A percentile compares a stretch with the other conserved stretches of the same genome.
phyloP scores from a whole-genome alignment of 2,329 filamentous ascomycete genomes.

The Ophiocordyceps australis region DNA sequence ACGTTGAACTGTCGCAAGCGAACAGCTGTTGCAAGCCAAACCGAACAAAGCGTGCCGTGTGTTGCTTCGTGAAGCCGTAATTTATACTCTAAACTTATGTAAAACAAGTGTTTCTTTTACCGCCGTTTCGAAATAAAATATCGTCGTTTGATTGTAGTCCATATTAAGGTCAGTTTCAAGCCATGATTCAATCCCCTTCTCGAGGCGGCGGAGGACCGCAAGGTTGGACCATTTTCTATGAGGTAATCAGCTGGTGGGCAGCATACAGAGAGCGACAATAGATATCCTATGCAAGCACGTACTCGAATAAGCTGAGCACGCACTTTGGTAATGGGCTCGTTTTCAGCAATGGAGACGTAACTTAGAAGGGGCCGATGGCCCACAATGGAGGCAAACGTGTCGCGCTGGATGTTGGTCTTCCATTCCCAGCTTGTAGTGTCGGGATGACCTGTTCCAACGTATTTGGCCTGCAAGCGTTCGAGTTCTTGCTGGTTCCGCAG shows the following conservation, averaged over 20 bases:
- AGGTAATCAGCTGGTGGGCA: conserved; percentile 1
- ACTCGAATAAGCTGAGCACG: conserved; percentile 64
- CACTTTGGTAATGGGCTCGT: conserved; percentile 66
- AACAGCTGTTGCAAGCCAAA: too few species aligned
- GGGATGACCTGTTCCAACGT: conserved; percentile 87
- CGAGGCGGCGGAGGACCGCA: conserved; percentile 37
- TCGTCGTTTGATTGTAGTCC: too few species aligned
- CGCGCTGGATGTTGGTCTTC: conserved; percentile 87
- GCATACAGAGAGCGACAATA: neutral
- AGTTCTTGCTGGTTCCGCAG: conserved; percentile 95
- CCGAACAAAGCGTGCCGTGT: too few species aligned
- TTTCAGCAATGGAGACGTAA: conserved; percentile 80
- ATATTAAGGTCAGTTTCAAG: neutral
- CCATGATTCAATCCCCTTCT: conserved; percentile 21
- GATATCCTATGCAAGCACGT: conserved; percentile 7
- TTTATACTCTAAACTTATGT: too few species aligned
- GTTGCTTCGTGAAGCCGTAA: too few species aligned
- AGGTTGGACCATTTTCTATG: conserved; percentile 49
- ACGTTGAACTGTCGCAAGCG: too few species aligned
- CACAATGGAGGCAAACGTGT: conserved; percentile 76
- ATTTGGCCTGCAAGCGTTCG: conserved; percentile 88
- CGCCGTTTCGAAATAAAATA: neutral
- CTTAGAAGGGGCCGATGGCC: conserved; percentile 78
- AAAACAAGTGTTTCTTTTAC: conserved; percentile 1
- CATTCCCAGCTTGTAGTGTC: conserved; percentile 97